Conservation (phyloP, 805 yeast genomes). For the Monosporozyma yasuniensis region DNA sequence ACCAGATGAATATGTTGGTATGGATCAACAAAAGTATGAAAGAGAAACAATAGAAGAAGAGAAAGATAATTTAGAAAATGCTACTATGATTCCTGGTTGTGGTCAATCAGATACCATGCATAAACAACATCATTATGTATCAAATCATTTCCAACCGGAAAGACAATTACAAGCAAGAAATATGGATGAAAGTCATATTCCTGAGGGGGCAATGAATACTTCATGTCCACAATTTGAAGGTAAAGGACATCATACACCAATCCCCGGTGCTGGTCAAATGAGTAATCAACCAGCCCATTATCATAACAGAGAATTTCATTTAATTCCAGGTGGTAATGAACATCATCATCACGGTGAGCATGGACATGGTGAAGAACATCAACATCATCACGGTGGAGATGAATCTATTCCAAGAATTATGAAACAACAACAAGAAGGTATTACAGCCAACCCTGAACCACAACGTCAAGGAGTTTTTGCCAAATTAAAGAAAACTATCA, state of each 20-base stretch:
- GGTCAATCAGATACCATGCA: constrained; percentile 3
- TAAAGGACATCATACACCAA: constrained; percentile 7
- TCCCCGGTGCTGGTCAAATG: constrained; percentile 13
- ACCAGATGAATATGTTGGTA: constrained; percentile 2
- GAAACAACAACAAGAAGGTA: background rate
- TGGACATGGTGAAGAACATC: background rate
- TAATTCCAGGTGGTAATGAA: constrained; percentile 1
- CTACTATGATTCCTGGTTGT: constrained; percentile 11
- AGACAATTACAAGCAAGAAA: constrained; percentile 8
- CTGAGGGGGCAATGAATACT: constrained; percentile 7
- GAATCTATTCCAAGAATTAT: constrained; percentile 1
- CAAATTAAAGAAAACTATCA: constrained; percentile 1
- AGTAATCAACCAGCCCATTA: constrained; percentile 1
- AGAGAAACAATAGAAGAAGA: constrained; percentile 6
- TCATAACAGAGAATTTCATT: constrained; percentile 5
- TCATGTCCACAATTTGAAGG: constrained; percentile 8
- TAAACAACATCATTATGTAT: background rate
- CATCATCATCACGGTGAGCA: background rate
- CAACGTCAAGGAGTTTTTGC: background rate
- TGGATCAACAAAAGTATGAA: constrained; percentile 3
- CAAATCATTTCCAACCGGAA: constrained; percentile 4
- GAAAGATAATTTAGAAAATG: constrained; percentile 2
- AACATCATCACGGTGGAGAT: too few species aligned
- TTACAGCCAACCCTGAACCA: background rate
- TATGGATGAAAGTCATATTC: constrained; percentile 9